Conservation (phyloP, 2,329 filamentous ascomycete genomes). For the Fusarium sp. region DNA sequence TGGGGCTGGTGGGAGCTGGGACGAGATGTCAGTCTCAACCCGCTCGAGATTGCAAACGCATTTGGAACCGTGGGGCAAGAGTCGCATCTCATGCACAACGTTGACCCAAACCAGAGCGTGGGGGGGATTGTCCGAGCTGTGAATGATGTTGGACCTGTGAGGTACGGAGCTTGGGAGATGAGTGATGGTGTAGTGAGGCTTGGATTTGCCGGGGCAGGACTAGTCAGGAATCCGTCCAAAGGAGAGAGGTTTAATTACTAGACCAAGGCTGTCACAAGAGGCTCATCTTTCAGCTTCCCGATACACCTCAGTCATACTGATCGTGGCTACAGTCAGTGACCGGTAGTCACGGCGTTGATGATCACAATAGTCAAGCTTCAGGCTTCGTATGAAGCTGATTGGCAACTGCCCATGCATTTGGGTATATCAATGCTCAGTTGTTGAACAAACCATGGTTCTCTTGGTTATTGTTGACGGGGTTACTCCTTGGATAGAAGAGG, state of each 20-base stretch:
- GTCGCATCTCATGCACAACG: slow-evolving; percentile 26
- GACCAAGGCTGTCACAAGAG: not conserved
- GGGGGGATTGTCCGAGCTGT: slow-evolving; percentile 26
- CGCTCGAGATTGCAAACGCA: slow-evolving; percentile 37
- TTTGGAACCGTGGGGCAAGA: slow-evolving; percentile 32
- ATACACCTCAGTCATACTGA: too few species aligned
- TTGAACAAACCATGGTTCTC: too few species aligned
- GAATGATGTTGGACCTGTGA: slow-evolving; percentile 22
- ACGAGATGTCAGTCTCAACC: slow-evolving; percentile 36
- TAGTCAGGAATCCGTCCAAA: slow-evolving; percentile 30
- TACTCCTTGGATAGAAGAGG: too few species aligned
- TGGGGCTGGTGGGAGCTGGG: slow-evolving; percentile 42
- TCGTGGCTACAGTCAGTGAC: too few species aligned
- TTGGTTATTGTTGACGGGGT: too few species aligned
- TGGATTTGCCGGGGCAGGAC: slow-evolving; percentile 28
- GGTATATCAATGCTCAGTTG: too few species aligned
- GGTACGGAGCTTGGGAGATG: slow-evolving; percentile 38
- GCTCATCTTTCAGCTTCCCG: too few species aligned
- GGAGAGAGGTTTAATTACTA: slow-evolving; percentile 38
- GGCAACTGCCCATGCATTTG: too few species aligned
- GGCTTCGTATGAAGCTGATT: too few species aligned
- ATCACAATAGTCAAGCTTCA: too few species aligned
- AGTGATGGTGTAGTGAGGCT: slow-evolving; percentile 29
- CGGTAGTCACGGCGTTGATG: too few species aligned
- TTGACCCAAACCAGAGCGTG: slow-evolving; percentile 35